Evolutionary conservation across 129 eudicot genomes (phyloP).

Genomic region (Tagetes erecta): DNA sequence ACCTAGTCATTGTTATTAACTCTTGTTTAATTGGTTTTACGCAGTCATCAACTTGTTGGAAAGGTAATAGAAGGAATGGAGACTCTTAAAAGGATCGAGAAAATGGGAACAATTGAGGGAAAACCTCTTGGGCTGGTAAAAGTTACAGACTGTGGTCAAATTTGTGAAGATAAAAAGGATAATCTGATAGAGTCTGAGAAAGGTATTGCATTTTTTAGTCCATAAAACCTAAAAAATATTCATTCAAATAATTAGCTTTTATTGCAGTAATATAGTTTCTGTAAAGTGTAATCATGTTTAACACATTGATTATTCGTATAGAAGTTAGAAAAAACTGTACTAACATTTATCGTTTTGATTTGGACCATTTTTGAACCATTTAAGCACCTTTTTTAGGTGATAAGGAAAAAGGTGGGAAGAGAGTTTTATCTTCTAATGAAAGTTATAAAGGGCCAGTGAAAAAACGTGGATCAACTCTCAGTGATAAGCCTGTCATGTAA

Average conservation of each 20-base stretch:
- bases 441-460: conserved; percentile 51
- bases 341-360: not conserved
- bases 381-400: conserved; percentile 39
- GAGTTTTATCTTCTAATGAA: conserved; percentile 48
- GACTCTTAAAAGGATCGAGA: conserved; percentile 71
- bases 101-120: conserved; percentile 69
- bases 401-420: conserved; percentile 53
- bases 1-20: not conserved
- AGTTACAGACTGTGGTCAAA: conserved; percentile 77
- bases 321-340: not conserved
- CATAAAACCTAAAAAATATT: no score
- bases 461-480: conserved; percentile 42
- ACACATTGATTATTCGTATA: not conserved
- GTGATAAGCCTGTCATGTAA: conserved; percentile 70
- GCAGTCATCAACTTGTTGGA: conserved; percentile 95
- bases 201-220: conserved; percentile 40
- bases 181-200: conserved; percentile 42
- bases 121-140: conserved; percentile 60
- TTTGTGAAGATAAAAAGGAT: conserved; percentile 37
- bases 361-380: not conserved
- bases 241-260: no score
- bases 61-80: conserved; percentile 88
- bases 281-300: not conserved
- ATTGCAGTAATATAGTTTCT: not conserved
- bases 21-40: not conserved